These are phyloP conservation scores for Cerioporus squamosus DNA, from an alignment of 1,284 basidiomycete species.

Conservation along the genomic window DNA sequence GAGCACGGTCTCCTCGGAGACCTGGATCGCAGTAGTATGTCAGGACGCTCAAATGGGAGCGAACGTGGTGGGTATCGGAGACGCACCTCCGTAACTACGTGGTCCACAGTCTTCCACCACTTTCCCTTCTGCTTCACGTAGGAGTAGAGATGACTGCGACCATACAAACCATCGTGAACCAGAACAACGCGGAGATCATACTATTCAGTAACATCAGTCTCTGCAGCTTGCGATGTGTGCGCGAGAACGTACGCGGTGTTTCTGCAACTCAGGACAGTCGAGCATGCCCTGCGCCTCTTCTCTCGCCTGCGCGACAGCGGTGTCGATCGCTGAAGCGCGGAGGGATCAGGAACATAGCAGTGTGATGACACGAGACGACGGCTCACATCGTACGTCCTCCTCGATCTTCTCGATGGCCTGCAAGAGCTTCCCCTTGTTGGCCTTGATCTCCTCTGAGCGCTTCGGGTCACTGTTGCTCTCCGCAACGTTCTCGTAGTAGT, in stretches of 20 bases:
- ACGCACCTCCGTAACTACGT: slow-evolving; percentile 63
- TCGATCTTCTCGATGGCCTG: slow-evolving; percentile 55
- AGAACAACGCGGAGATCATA: slow-evolving; percentile 79
- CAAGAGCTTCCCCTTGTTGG: slow-evolving; percentile 52
- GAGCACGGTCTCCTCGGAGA: slow-evolving; percentile 67
- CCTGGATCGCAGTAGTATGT: slow-evolving; percentile 42
- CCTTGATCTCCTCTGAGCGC: slow-evolving; percentile 48
- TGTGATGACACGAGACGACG: neutral
- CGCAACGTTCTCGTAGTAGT: slow-evolving; percentile 74
- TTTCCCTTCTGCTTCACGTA: slow-evolving; percentile 66
- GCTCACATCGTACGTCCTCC: slow-evolving; percentile 55
- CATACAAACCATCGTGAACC: slow-evolving; percentile 74
- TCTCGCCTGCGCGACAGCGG: slow-evolving; percentile 48
- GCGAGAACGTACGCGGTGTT: slow-evolving; percentile 50
- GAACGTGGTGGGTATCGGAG: no score
- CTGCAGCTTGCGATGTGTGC: neutral
- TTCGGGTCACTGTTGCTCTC: slow-evolving; percentile 47
- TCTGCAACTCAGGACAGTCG: slow-evolving; percentile 64
- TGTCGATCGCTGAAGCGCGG: slow-evolving; percentile 51
- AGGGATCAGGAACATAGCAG: neutral
- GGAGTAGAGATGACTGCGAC: slow-evolving; percentile 74
- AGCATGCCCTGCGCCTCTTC: slow-evolving; percentile 49
- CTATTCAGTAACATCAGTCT: slow-evolving; percentile 38
- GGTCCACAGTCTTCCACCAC: slow-evolving; percentile 85
- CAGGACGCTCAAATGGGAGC: no score